These are phyloP conservation scores for Cephalotrichum gorgonifer DNA, from an alignment of 2,329 filamentous ascomycete species.

Conservation along the genomic window DNA sequence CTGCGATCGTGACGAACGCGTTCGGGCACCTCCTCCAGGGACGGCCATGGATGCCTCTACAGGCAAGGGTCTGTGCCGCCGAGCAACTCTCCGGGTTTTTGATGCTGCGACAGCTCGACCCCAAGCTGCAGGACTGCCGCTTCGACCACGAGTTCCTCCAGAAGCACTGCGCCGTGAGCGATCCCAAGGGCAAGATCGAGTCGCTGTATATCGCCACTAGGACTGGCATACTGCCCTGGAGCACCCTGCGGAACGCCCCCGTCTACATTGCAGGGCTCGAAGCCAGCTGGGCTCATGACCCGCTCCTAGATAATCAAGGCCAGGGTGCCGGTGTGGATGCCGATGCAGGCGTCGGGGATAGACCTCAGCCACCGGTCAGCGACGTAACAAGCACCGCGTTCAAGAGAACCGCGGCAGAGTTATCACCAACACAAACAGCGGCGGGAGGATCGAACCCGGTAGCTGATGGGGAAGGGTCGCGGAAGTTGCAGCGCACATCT, in stretches of 20 bases:
- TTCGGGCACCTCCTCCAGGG: constrained; percentile 39
- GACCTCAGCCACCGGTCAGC: constrained; percentile 31
- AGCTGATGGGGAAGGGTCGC: constrained; percentile 9
- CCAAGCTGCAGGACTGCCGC: constrained; percentile 24
- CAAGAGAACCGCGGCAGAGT: neutral
- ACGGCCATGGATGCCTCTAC: constrained; percentile 46
- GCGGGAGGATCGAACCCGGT: constrained; percentile 13
- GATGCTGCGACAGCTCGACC: constrained; percentile 45
- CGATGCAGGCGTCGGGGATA: constrained; percentile 15
- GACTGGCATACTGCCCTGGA: constrained; percentile 44
- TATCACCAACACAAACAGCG: neutral
- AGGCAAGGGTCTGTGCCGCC: constrained; percentile 47
- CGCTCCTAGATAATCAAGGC: constrained; percentile 37
- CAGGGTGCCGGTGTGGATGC: neutral
- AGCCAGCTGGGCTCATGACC: constrained; percentile 41
- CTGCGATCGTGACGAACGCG: constrained; percentile 33
- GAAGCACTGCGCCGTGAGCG: constrained; percentile 44
- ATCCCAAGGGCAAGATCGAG: constrained; percentile 43
- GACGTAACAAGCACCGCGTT: constrained; percentile 23
- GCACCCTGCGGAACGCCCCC: constrained; percentile 35
- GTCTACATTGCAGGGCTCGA: constrained; percentile 42
- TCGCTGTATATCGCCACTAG: constrained; percentile 51
- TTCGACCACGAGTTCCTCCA: constrained; percentile 43
- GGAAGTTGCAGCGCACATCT: constrained; percentile 26
- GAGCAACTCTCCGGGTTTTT: constrained; percentile 43